These are phyloP conservation scores for Trypanosoma lewisi DNA, from an alignment of 208 protist genomes.

Conservation along the genomic window DNA sequence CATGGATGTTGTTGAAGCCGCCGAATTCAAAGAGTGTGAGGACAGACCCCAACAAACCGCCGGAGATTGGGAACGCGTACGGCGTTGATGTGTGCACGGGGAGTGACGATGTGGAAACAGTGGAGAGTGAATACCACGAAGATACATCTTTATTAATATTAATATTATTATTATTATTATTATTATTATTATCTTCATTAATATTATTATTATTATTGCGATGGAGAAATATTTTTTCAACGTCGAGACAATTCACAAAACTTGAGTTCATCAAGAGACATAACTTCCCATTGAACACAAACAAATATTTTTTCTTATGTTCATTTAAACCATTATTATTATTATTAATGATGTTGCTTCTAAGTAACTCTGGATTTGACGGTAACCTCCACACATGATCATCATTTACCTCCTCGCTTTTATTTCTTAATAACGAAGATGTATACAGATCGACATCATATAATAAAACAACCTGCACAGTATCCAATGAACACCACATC, in stretches of 20 bases:
- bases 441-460: neutral
- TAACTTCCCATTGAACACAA: conserved; percentile 22
- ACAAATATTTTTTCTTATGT: conserved; percentile 20
- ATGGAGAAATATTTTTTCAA: conserved; percentile 17
- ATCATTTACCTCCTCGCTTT: too few species aligned
- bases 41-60: conserved; percentile 9
- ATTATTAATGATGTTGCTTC: neutral
- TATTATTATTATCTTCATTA: too few species aligned
- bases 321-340: neutral
- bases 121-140: conserved; percentile 13
- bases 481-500: neutral
- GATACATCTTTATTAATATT: too few species aligned
- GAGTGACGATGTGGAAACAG: too few species aligned
- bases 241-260: conserved; percentile 21
- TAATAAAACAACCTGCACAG: conserved; percentile 9
- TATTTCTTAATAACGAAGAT: too few species aligned
- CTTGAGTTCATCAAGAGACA: conserved; percentile 16
- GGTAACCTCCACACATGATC: neutral
- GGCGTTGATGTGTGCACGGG: conserved; percentile 2
- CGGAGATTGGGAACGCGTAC: conserved; percentile 19
- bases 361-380: conserved; percentile 10
- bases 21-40: conserved; percentile 21
- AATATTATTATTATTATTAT: too few species aligned
- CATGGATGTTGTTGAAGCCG: too few species aligned
- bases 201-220: too few species aligned